These are phyloP conservation scores for Torrubiellomyces zombiae DNA, from an alignment of 2,329 filamentous ascomycete species.

Conservation along the genomic window DNA sequence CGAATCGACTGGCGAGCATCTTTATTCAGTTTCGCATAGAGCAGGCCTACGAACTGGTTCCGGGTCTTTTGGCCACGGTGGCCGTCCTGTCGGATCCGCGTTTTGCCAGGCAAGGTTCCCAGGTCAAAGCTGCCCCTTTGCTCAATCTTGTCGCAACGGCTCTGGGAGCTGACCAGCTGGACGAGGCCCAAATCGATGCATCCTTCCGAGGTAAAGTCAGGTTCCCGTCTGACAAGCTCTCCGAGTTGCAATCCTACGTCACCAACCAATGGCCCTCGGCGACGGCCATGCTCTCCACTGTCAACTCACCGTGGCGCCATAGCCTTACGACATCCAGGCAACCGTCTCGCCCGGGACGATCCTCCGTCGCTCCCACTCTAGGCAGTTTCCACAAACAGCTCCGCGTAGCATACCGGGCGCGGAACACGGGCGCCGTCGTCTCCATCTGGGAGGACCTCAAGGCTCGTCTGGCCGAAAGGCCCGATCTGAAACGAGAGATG, in stretches of 20 bases:
- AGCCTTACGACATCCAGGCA: constrained; percentile 1
- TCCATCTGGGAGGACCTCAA: constrained; percentile 18
- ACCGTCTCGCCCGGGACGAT: not conserved
- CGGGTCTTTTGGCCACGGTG: constrained; percentile 16
- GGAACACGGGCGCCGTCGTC: constrained; percentile 13
- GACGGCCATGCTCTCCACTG: constrained; percentile 8
- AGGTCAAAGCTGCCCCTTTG: constrained; percentile 12
- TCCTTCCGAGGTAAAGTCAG: constrained; percentile 6
- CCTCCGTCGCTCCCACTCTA: constrained; percentile 2
- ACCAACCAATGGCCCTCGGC: constrained; percentile 12
- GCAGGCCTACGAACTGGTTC: constrained; percentile 11
- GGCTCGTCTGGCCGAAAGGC: constrained; percentile 9
- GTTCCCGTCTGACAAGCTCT: constrained; percentile 7
- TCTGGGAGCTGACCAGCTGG: constrained; percentile 7
- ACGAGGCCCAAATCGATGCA: constrained; percentile 6
- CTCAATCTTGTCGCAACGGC: constrained; percentile 11
- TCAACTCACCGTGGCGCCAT: constrained; percentile 9
- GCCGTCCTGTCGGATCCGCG: constrained; percentile 14
- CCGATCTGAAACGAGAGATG: constrained; percentile 12
- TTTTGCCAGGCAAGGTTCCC: constrained; percentile 4
- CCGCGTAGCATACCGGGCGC: constrained; percentile 12
- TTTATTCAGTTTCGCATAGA: constrained; percentile 14
- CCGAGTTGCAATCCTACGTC: constrained; percentile 11
- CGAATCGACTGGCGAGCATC: constrained; percentile 12
- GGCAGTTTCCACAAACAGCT: constrained; percentile 13